Conservation (phyloP, 2,329 filamentous ascomycete genomes). For the Cladosporium sp. region DNA sequence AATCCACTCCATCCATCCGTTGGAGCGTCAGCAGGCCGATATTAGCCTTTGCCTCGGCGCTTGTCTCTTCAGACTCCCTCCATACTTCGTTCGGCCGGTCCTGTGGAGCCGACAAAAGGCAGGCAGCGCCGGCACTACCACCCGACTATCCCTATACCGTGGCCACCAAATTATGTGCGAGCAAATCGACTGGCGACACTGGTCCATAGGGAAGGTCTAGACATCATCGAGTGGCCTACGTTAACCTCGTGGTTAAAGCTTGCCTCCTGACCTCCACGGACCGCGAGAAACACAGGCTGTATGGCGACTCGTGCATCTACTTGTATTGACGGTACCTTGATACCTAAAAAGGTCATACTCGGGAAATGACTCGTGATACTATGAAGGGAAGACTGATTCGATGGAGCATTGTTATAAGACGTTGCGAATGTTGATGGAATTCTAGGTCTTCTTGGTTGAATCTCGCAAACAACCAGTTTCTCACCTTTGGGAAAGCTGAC, state of each 20-base stretch:
- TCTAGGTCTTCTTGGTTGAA: background rate
- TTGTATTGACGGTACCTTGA: background rate
- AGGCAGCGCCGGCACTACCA: background rate
- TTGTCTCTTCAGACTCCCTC: background rate
- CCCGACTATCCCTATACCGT: background rate
- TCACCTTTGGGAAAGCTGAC: background rate
- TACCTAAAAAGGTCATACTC: background rate
- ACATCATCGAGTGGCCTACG: background rate
- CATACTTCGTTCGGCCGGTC: background rate
- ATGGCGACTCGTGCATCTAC: background rate
- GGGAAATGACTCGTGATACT: background rate
- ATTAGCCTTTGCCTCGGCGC: background rate
- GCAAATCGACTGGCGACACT: background rate
- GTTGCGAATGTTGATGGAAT: background rate
- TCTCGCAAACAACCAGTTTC: background rate
- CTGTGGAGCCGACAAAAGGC: background rate
- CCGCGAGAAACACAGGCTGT: background rate
- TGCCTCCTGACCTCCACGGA: background rate
- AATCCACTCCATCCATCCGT: background rate
- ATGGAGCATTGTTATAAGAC: background rate
- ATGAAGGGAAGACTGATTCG: background rate
- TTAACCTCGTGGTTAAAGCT: background rate
- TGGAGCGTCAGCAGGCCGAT: background rate
- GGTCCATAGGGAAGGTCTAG: background rate
- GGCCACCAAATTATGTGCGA: background rate